Evolutionary conservation across 192 early-diverging fungal species (phyloP).

Genomic region (Helicostylum pulchrum): DNA sequence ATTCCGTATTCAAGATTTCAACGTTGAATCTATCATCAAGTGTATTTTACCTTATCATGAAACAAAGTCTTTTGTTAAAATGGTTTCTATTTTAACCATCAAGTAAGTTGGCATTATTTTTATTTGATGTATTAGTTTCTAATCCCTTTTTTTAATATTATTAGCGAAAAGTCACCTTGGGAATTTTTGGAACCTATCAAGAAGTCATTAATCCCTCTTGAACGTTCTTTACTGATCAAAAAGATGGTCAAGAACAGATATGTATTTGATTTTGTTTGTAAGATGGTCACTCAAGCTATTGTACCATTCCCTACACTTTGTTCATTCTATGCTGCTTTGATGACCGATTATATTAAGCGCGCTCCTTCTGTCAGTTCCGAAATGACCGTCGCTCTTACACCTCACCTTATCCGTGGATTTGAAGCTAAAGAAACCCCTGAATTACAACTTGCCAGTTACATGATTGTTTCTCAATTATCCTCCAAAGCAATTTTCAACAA

Average conservation of each 20-base stretch:
- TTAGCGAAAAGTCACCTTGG: conserved; percentile 52
- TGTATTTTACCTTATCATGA: conserved; percentile 93
- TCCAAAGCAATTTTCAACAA: conserved; percentile 43
- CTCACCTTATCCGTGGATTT: conserved; percentile 54
- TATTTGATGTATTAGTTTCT: background rate
- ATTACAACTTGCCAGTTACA: conserved; percentile 56
- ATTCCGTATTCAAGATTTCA: conserved; percentile 85
- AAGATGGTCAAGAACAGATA: conserved; percentile 64
- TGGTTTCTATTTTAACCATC: conserved; percentile 74
- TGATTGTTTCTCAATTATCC: conserved; percentile 65
- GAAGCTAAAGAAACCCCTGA: conserved; percentile 39
- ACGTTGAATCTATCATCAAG: conserved; percentile 71
- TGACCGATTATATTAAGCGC: conserved; percentile 54
- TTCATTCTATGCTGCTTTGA: conserved; percentile 64
- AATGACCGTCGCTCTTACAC: conserved; percentile 53
- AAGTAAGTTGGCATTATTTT: conserved; percentile 42
- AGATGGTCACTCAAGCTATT: conserved; percentile 42
- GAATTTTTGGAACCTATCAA: conserved; percentile 55
- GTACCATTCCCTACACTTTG: conserved; percentile 52
- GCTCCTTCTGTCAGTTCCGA: conserved; percentile 30
- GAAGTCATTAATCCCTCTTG: conserved; percentile 56
- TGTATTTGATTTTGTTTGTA: conserved; percentile 76
- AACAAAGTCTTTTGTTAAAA: conserved; percentile 78
- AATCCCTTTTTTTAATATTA: background rate
- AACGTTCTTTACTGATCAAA: conserved; percentile 68